Percentiles rank a stretch among this genome's conserved stretches.
These are phyloP conservation scores for Saturnispora hagleri DNA, from an alignment of 805 yeast genomes.

Conservation along the genomic window DNA sequence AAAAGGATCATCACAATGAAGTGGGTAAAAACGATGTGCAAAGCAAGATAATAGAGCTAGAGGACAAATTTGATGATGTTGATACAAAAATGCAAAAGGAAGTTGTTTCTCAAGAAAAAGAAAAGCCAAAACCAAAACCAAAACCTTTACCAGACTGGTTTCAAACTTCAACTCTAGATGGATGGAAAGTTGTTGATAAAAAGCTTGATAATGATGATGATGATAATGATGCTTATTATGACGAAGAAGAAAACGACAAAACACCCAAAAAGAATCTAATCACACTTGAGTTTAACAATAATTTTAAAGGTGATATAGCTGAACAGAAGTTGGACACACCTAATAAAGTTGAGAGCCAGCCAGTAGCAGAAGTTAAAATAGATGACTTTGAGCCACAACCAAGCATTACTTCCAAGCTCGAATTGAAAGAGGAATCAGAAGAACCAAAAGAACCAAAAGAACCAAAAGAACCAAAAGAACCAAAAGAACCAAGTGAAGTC, in stretches of 20 bases:
- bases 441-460: not conserved
- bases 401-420: not conserved
- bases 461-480: not conserved
- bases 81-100: constrained; percentile 6
- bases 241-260: not conserved
- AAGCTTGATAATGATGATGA: constrained; percentile 6
- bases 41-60: not conserved
- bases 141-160: constrained; percentile 30
- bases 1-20: not conserved
- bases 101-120: constrained; percentile 2
- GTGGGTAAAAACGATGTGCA: not conserved
- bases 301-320: not conserved
- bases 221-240: constrained; percentile 10
- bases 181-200: constrained; percentile 1
- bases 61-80: not conserved
- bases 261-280: not conserved
- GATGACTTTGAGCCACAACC: not conserved
- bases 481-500: not conserved
- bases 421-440: not conserved
- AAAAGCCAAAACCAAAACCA: constrained; percentile 7
- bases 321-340: not conserved
- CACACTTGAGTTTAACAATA: not conserved
- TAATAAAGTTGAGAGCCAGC: not conserved
- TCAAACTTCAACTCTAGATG: constrained; percentile 15
- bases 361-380: not conserved